Percentiles rank a stretch among this genome's conserved stretches.
Evolutionary conservation across 345 rosid species (phyloP).

Genomic region (Lepidium didymum): DNA sequence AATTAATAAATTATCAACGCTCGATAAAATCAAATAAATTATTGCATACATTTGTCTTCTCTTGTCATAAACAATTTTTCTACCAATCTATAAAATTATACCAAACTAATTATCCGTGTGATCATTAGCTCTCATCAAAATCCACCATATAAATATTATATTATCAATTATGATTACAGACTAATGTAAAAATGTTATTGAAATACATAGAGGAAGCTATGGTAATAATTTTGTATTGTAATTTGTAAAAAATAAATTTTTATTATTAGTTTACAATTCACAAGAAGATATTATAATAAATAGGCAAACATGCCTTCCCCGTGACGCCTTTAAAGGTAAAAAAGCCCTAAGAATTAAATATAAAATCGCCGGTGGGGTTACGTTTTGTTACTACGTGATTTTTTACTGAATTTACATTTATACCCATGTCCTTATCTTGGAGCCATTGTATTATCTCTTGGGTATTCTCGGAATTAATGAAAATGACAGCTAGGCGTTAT

Average conservation of each 20-base stretch:
- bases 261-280: conserved; percentile 12
- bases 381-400: conserved; percentile 24
- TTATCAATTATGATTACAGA: background rate
- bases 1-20: background rate
- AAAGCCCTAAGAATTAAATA: conserved; percentile 16
- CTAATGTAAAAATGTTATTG: background rate
- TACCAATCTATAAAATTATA: background rate
- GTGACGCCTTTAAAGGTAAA: conserved; percentile 23
- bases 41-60: background rate
- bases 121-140: background rate
- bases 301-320: conserved; percentile 22
- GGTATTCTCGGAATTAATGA: conserved; percentile 9
- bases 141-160: background rate
- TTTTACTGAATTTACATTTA: background rate
- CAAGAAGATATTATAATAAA: conserved; percentile 7
- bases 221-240: background rate
- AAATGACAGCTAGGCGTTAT: conserved; percentile 30
- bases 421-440: conserved; percentile 6
- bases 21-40: background rate
- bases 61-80: background rate
- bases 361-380: conserved; percentile 34
- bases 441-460: background rate
- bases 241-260: background rate
- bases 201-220: conserved; percentile 8
- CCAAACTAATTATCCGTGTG: background rate